phyloP scores from a whole-genome alignment of 108 stramenopile species.

The Stephanodiscus minutulus region DNA sequence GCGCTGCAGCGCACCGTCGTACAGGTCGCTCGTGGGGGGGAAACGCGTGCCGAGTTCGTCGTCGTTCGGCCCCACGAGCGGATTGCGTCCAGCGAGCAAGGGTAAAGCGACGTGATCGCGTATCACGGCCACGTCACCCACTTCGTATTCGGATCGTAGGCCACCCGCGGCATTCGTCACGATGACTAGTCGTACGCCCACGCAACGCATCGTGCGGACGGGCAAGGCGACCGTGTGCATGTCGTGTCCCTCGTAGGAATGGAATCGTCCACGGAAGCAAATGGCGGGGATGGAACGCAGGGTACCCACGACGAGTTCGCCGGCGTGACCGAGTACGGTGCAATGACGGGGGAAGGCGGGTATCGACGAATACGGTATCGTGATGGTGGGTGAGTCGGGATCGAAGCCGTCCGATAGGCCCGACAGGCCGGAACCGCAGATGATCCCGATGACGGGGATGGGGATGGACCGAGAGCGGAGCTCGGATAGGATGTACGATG shows the following conservation, averaged over 20 bases:
- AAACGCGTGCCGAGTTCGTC: constrained; percentile 89
- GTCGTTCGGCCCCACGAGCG: constrained; percentile 88
- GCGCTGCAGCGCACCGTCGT: constrained; percentile 52
- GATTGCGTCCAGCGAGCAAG: constrained; percentile 85
- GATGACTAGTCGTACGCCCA: constrained; percentile 78
- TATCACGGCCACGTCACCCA: constrained; percentile 90
- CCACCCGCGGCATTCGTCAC: constrained; percentile 95
- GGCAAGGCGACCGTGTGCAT: constrained; percentile 86
- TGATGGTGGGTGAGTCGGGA: constrained; percentile 38
- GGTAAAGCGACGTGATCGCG: constrained; percentile 89
- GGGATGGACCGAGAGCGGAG: constrained; percentile 42
- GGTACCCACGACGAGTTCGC: constrained; percentile 87
- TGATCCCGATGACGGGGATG: constrained; percentile 74
- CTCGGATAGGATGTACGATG: constrained; percentile 48
- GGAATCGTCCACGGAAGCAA: constrained; percentile 92
- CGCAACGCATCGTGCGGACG: constrained; percentile 80
- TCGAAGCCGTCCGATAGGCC: constrained; percentile 69
- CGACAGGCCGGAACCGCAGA: constrained; percentile 91
- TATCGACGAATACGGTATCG: constrained; percentile 74
- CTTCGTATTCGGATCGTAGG: constrained; percentile 68
- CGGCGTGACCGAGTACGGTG: constrained; percentile 87
- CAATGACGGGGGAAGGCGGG: constrained; percentile 84
- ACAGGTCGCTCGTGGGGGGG: constrained; percentile 82
- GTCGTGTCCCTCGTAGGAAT: constrained; percentile 92
- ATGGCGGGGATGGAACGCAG: constrained; percentile 64